Base-by-base conservation (phyloP, 2,329 filamentous ascomycete species). In the Macrophomina tecta region DNA sequence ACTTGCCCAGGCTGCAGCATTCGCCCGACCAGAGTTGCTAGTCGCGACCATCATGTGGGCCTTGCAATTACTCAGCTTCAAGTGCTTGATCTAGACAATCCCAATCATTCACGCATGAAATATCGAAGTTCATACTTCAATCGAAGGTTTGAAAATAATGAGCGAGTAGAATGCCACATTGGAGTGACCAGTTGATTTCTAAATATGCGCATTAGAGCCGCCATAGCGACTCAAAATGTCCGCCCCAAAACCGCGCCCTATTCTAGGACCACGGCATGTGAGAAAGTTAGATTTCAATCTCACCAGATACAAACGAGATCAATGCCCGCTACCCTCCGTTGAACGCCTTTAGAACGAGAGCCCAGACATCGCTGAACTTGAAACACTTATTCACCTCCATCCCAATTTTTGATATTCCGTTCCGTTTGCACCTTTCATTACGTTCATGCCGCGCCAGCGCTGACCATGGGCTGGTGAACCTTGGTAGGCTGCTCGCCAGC, bases 401-500 rank as follows among this genome's bases (percentile, higher is more conserved):
- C 51, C 38, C 51, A 56, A 30, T 48, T 56, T 58, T 28, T 32
- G 42, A 14, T 52, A 32, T 12, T 16, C 40, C 58, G 8, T 49
- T 62, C 58, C 58, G 42, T 62, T 38, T 6, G 23, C 30, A 12
- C 32, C 36, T 7, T 38, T 49, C 23, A 36, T 16, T 8, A n/a
- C 14, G 23, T n/a, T 72, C 80, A 94, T 74, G 93, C 93, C 70
- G 93, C 93, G 80, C 93, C 93, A 68, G 94, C 94, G 73, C 89
- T 94, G 69, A 90, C 88, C 65, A 92, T 87, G 52, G 94, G 93
- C 78, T 93, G 89, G 23, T 89, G 82, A 62, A 96, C 87, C 81
- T 92, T 93, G 72, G 94, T 97, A 68, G 92, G 87, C 82, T 97
- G 94, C 73, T 88, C 85, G 64, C 93, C 93, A 71, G 94, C 93